Evolutionary conservation across 208 protist genomes (phyloP).

Genomic region (Porcisia hertigi): DNA sequence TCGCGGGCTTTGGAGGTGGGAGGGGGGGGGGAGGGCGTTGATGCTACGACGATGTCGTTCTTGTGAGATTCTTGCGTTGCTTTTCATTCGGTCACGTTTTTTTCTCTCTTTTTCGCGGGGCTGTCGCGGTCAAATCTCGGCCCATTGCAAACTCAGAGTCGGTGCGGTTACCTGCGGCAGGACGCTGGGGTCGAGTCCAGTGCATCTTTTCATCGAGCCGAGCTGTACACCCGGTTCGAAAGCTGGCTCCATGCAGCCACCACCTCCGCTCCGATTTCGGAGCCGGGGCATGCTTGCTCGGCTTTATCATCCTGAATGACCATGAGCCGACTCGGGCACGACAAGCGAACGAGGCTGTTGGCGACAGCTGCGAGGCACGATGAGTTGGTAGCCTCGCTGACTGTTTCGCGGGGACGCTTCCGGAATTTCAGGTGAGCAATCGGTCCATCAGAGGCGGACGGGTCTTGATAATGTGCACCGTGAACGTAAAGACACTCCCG

Average conservation of each 20-base stretch:
- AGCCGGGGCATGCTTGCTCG: constrained; percentile 19
- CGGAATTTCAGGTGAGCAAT: neutral
- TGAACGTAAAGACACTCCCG: constrained; percentile 31
- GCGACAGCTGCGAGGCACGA: neutral
- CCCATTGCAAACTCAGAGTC: neutral
- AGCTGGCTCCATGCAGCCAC: constrained; percentile 12
- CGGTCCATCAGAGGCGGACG: neutral
- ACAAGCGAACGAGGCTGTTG: constrained; percentile 27
- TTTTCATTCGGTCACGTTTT: neutral
- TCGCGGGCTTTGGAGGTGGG: neutral
- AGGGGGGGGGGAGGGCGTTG: neutral
- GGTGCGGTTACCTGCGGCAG: neutral
- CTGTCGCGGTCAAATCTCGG: neutral
- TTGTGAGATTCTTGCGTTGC: neutral
- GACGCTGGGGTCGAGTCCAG: neutral
- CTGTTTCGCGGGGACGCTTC: constrained; percentile 6
- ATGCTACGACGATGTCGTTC: neutral
- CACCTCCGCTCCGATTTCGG: constrained; percentile 6
- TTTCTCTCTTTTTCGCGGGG: neutral
- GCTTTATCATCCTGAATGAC: constrained; percentile 39
- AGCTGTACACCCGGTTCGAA: neutral
- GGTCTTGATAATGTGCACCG: constrained; percentile 28
- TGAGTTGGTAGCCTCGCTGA: neutral
- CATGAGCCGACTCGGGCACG: constrained; percentile 40
- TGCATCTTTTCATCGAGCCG: neutral